phyloP scores from a whole-genome alignment of 106 monocot species.

The Triglochin maritima region DNA sequence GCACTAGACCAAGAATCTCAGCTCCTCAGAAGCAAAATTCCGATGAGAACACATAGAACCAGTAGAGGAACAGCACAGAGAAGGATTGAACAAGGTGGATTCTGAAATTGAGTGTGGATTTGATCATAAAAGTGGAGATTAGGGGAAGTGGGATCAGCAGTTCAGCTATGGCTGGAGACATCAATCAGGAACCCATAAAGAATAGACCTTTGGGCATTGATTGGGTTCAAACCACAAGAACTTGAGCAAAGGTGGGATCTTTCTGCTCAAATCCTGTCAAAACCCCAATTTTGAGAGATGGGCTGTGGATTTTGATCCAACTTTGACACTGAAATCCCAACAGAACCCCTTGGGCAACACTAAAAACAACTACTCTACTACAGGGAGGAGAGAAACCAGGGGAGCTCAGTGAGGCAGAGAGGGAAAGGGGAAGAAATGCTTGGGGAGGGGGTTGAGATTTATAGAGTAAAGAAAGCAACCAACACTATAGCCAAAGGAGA shows the following conservation, averaged over 20 bases:
- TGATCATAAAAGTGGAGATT: constrained; percentile 65
- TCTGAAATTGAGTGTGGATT: constrained; percentile 44
- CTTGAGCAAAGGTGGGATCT: not conserved
- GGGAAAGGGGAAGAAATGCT: not conserved
- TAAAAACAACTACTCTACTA: not conserved
- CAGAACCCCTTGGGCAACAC: not conserved
- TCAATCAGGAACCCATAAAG: constrained; percentile 28
- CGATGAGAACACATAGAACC: constrained; percentile 86
- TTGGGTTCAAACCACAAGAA: not conserved
- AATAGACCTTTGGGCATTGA: not conserved
- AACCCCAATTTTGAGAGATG: not conserved
- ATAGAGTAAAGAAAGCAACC: constrained; percentile 1
- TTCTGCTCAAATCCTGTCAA: not conserved
- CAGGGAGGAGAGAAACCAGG: not conserved
- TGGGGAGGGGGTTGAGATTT: not conserved
- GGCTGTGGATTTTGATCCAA: not conserved
- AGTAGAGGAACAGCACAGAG: constrained; percentile 89
- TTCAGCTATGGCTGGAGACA: constrained; percentile 61
- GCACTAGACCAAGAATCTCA: not conserved
- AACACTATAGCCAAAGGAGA: not conserved
- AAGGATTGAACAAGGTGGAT: constrained; percentile 79
- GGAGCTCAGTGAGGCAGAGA: not conserved
- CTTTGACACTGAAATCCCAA: not conserved
- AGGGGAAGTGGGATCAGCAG: constrained; percentile 14
- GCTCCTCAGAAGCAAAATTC: not conserved